Evolutionary conservation across 1,139 yeast genomes (phyloP), one percentile per base, ranked within the genome.

Genomic region (Geotrichum fermentans): DNA sequence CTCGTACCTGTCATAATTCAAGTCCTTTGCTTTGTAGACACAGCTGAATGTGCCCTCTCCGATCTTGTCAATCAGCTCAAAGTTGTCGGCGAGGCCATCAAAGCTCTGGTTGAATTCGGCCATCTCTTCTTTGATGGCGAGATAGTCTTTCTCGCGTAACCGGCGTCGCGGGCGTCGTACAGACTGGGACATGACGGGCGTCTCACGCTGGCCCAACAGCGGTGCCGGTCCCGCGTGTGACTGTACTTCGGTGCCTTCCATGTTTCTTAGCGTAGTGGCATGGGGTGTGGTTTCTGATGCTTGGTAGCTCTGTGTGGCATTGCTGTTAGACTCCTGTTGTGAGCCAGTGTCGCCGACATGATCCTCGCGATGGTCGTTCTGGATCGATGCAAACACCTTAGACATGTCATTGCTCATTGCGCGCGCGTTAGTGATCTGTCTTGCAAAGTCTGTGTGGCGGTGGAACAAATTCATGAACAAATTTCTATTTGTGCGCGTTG

Each of bases 11-110:
- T 60, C 60, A 51, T 66, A 63, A 20, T 59, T 51, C 45, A 81
- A 63, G 50, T 90, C 95, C 54, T 81, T 82, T 0, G 97, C 96
- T 62, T 84, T 84, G 72, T 88, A 92, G 3, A 92, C 96, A 1
- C 89, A 79, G 20, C 95, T 85, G 61, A 89, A 89, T 0, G 97
- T 89, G 22, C 97, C 97, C 64, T 90, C 97, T 11, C 98, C 99
- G 56, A 90, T 86, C 63, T 90, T 86, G 59, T 87, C 94, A 32
- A 86, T 68, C 21, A 92, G 70, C 37, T 80, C 72, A 61, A 84
- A 90, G 44, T 79, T 75, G 26, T 72, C 69, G 1, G 79, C 69
- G 40, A 90, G 71, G 0, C 75, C 75, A 2, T 82, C 82, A 61
- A 90, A 88, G 32, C 82, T 73, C 40, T 71, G 73, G 55, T 79